Evolutionary conservation across 2,329 filamentous ascomycete genomes (phyloP).

Genomic region (Albifimbria verrucaria): DNA sequence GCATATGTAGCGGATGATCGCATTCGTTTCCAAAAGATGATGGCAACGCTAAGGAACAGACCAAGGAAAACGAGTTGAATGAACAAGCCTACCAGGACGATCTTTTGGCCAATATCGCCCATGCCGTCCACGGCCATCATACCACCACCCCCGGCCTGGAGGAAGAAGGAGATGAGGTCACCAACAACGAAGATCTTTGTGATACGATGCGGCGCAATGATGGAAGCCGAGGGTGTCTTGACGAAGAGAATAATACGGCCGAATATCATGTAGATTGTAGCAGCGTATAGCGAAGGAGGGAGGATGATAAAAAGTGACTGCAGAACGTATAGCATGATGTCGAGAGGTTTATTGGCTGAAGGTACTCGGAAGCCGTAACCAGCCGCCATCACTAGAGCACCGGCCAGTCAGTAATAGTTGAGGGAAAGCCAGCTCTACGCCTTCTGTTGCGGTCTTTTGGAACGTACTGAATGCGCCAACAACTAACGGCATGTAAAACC

Average conservation of each 20-base stretch:
- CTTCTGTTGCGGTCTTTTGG: too few relatives aligned
- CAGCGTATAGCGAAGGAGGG: background rate
- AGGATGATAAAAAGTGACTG: background rate
- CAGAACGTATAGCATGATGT: background rate
- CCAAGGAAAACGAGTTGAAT: background rate
- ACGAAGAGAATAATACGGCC: background rate
- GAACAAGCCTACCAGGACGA: background rate
- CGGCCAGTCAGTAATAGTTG: background rate
- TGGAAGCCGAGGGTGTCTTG: background rate
- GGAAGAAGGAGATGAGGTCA: background rate
- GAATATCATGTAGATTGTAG: background rate
- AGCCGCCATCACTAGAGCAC: background rate
- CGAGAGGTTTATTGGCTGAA: background rate
- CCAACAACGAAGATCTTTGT: background rate
- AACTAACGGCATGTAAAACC: background rate
- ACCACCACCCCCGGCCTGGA: background rate
- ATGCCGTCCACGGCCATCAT: background rate
- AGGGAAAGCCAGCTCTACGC: too few relatives aligned
- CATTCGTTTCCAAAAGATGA: background rate
- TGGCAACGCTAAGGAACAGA: background rate
- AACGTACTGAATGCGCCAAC: background rate
- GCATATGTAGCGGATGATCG: background rate
- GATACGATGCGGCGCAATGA: background rate
- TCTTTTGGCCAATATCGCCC: background rate
- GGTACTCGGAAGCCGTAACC: background rate